Base-by-base conservation (phyloP, 495 filamentous ascomycete species). In the Xylaria longipes region DNA sequence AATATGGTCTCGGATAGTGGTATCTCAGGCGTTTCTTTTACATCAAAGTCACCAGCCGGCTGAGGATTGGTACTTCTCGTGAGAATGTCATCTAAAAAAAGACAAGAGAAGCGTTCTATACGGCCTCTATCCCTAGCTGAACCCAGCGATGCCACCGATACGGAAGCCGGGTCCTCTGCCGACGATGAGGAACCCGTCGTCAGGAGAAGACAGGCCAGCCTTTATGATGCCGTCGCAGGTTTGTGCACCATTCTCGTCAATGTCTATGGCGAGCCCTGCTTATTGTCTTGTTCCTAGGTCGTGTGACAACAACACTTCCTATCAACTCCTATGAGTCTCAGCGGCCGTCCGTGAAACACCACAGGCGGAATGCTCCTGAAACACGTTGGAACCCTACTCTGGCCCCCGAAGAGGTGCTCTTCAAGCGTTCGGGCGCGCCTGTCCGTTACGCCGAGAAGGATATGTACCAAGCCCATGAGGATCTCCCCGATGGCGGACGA, bases 221-320 rank as follows among this genome's bases (percentile, higher is more conserved):
- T 97, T 39, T 97, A 94, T 78, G 93, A 97, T 82, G 91, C 91
- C 43, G 89, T 94, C 56, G 93, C 92, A 70, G 93, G 93, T 93
- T 70, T 41, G 64, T 66, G 68, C 43, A 22, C 15, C 48, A 22
- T 45, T 27, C 15, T 56, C 20, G n/a, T 46, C 35, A 29, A 33
- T 27, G 46, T 68, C 35, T 1, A 31, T 58, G 7, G 45, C 22
- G 33, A 56, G 45, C 33, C 46, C 25, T 64, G 33, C 68, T 70
- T 27, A 70, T 48, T 22, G 57, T 37, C 17, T 60, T 45, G 29
- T 65, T 14, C 57, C 37, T 65, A 91, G 89, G 88, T n/a, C 88
- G 87, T 43, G 75, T 80, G 8, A 74, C 77, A 22, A 67, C 74
- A 8, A 74, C 74, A 5, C 73, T 66, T n/a, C 72, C 73, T 15